Evolutionary conservation across 1,284 basidiomycete genomes (phyloP).

Genomic region (Trametes pubescens): DNA sequence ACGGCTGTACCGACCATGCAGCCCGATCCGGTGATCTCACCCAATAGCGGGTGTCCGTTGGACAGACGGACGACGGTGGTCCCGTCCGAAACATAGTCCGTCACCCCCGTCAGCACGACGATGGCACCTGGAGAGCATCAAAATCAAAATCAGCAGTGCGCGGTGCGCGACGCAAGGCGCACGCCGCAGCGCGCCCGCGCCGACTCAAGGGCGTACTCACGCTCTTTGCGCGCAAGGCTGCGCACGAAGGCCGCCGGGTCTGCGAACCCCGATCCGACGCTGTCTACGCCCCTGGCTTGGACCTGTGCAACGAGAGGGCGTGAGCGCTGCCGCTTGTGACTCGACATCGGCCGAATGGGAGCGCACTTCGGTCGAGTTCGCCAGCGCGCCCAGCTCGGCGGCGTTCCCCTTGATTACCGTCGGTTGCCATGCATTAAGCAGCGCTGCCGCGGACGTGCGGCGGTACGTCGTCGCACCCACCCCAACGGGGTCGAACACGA

Average conservation of each 20-base stretch:
- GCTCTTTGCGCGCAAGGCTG: constrained; percentile 77
- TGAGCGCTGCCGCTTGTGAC: background rate
- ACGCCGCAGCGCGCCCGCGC: too few species aligned
- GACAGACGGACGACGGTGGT: constrained; percentile 67
- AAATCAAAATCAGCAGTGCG: background rate
- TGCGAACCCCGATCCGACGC: constrained; percentile 77
- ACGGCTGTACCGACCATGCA: constrained; percentile 87
- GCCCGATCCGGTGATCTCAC: constrained; percentile 88
- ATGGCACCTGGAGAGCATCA: constrained; percentile 68
- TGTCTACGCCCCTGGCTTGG: constrained; percentile 88
- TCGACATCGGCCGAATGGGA: background rate
- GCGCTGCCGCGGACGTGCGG: constrained; percentile 67
- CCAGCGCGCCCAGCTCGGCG: constrained; percentile 85
- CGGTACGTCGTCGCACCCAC: constrained; percentile 87
- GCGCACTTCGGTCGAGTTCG: constrained; percentile 75
- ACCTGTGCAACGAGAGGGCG: constrained; percentile 54
- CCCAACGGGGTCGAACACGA: constrained; percentile 95
- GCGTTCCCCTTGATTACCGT: constrained; percentile 97
- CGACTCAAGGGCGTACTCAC: constrained; percentile 51
- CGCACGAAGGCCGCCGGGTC: constrained; percentile 80
- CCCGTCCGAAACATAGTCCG: constrained; percentile 92
- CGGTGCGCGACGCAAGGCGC: constrained; percentile 7
- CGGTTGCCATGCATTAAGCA: constrained; percentile 88
- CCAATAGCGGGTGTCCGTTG: constrained; percentile 84
- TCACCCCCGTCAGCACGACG: constrained; percentile 84